These are phyloP conservation scores for Trifolium subterraneum DNA, from an alignment of 306 rosid genomes.

Conservation along the genomic window DNA sequence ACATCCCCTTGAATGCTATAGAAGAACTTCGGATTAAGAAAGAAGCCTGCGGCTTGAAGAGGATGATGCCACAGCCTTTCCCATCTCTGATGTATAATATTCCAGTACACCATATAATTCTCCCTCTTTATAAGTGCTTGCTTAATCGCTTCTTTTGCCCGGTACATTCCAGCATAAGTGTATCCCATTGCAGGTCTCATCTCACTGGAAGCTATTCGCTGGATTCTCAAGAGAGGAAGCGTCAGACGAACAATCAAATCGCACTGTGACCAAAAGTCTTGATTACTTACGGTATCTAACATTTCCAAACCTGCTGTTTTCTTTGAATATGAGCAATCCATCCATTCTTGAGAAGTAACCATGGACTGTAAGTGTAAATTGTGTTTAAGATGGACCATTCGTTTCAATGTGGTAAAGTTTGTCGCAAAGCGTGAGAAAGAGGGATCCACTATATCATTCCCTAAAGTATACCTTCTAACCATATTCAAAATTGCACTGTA, in stretches of 20 bases:
- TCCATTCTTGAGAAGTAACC: slow-evolving; percentile 93
- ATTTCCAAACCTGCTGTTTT: slow-evolving; percentile 79
- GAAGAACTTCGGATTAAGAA: slow-evolving; percentile 85
- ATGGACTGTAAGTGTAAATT: slow-evolving; percentile 79
- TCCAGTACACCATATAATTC: slow-evolving; percentile 84
- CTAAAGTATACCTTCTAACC: slow-evolving; percentile 74
- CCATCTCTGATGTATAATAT: slow-evolving; percentile 88
- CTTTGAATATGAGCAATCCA: slow-evolving; percentile 79
- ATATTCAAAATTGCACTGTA: slow-evolving; percentile 70
- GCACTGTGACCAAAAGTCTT: slow-evolving; percentile 91
- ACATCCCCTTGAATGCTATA: slow-evolving; percentile 80
- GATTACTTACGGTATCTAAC: slow-evolving; percentile 71
- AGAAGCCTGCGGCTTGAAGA: slow-evolving; percentile 89
- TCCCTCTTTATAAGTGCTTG: slow-evolving; percentile 72
- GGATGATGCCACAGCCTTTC: slow-evolving; percentile 78
- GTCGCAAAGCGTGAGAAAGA: slow-evolving; percentile 63
- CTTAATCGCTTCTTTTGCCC: slow-evolving; percentile 82
- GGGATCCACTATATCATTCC: slow-evolving; percentile 80
- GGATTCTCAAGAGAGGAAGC: slow-evolving; percentile 71
- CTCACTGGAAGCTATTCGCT: slow-evolving; percentile 68
- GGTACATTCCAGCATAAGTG: slow-evolving; percentile 79
- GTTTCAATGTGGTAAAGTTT: slow-evolving; percentile 71
- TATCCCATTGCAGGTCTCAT: slow-evolving; percentile 91
- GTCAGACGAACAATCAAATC: slow-evolving; percentile 66
- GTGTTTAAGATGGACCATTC: slow-evolving; percentile 80